Conservation (phyloP, 1,284 basidiomycete species). For the Pisolithus thermaeus region DNA sequence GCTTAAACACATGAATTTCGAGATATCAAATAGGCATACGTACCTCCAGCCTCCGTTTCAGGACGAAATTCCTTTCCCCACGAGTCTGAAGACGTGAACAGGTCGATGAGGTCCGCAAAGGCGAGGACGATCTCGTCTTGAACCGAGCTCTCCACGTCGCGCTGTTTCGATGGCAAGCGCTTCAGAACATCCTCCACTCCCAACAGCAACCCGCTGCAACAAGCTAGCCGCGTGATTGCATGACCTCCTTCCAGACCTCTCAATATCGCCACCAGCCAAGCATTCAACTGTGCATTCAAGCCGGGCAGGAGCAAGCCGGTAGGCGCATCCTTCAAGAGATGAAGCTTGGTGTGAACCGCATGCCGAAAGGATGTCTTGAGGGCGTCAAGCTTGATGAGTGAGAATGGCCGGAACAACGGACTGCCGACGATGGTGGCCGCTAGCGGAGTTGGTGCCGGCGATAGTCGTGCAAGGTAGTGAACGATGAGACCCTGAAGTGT, state of each 20-base stretch:
- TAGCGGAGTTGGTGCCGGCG: slow-evolving; percentile 56
- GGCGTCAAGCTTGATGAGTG: slow-evolving; percentile 44
- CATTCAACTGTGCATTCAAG: slow-evolving; percentile 33
- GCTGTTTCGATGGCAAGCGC: slow-evolving; percentile 12
- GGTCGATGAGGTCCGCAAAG: slow-evolving; percentile 66
- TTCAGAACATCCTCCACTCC: slow-evolving; percentile 51
- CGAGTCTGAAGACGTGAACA: slow-evolving; percentile 38
- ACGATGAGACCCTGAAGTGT: slow-evolving; percentile 57
- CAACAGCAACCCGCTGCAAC: slow-evolving; percentile 55
- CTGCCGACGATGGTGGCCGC: slow-evolving; percentile 61
- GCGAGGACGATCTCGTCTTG: slow-evolving; percentile 64
- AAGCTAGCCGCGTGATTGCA: slow-evolving; percentile 52
- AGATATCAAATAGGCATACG: slow-evolving; percentile 17
- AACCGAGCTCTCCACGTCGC: slow-evolving; percentile 34
- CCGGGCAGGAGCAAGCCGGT: slow-evolving; percentile 40
- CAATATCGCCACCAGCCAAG: slow-evolving; percentile 53
- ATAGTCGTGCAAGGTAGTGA: slow-evolving; percentile 53
- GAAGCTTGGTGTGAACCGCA: slow-evolving; percentile 53
- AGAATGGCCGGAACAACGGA: slow-evolving; percentile 47
- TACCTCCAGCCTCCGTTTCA: slow-evolving; percentile 33
- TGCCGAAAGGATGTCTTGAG: slow-evolving; percentile 57
- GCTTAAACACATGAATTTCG: slow-evolving; percentile 7
- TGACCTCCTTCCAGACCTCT: slow-evolving; percentile 61
- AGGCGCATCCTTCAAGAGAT: slow-evolving; percentile 33
- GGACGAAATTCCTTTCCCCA: slow-evolving; percentile 67